Base-by-base conservation (phyloP, 2,329 filamentous ascomycete species). In the Aureobasidium sp. region DNA sequence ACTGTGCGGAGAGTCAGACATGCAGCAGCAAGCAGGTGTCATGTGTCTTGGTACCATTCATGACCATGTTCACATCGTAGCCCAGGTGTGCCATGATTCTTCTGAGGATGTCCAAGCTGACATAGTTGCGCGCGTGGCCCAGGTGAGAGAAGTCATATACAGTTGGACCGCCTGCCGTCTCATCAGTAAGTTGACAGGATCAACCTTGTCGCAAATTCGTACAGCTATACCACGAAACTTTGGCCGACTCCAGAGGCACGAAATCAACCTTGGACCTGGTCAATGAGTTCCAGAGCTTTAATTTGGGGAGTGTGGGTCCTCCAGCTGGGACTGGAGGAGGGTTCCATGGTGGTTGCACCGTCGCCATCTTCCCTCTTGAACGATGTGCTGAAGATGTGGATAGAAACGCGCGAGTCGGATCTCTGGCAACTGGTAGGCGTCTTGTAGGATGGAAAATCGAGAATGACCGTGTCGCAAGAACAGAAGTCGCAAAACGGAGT, bases 151-250 rank as follows among this genome's bases (percentile, higher is more conserved):
- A n/a, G 29, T 55, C 37, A 42, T 55, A 55, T 41, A 55, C 45
- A 48, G 45, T 48, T 4, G 45, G 45, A 48, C 45, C 45, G 45
- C 45, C 45, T 48, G 45, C 27, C 15, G 29, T 30, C 34, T 30
- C 13, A 13, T 53, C 48, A 34, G 48, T 21, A 50, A 39, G 21
- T 13, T 25, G 34, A 2, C n/a, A 37, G 48, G 11, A 29, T 16
- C 8, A 52, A 48, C 9, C 45, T 32, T 8, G n/a, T 11, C n/a
- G 47, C 21, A 32, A n/a, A 21, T 25, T 36, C 47, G 21, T 50
- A 50, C 91, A 96, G 67, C 87, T 88, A 74, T 96, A 96, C 90
- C 91, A 96, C 5, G 85, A 86, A 32, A 95, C 83, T 71, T 87
- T 86, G 68, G 85, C 83, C 9, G 81, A 78, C 70, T 92, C 85